Conservation (phyloP, 108 stramenopile genomes). For the Cylindrotheca closterium region DNA sequence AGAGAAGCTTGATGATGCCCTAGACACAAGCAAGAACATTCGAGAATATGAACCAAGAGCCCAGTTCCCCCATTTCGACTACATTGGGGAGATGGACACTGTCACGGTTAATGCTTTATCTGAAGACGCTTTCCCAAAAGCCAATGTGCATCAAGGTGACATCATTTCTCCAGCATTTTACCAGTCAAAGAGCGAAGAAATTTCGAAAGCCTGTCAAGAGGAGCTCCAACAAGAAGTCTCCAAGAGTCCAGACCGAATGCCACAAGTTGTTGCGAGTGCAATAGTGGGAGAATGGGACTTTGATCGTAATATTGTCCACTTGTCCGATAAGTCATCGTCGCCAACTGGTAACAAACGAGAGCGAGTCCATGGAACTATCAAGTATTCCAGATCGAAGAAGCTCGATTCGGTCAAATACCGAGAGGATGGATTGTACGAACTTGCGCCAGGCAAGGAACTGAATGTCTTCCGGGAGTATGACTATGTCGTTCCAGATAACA, state of each 20-base stretch:
- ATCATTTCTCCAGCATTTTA: constrained; percentile 58
- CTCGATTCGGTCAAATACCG: constrained; percentile 49
- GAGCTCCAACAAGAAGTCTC: constrained; percentile 36
- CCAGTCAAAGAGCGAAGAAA: constrained; percentile 38
- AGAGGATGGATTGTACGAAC: constrained; percentile 63
- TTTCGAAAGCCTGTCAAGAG: constrained; percentile 16
- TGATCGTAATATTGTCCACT: constrained; percentile 56
- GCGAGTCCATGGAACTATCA: constrained; percentile 23
- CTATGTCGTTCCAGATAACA: constrained; percentile 28
- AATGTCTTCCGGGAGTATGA: constrained; percentile 74
- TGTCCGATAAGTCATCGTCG: constrained; percentile 8
- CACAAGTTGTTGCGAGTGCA: constrained; percentile 41
- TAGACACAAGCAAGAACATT: constrained; percentile 39
- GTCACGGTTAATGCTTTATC: constrained; percentile 21
- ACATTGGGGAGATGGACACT: constrained; percentile 59
- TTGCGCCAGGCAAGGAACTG: constrained; percentile 48
- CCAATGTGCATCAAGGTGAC: constrained; percentile 30
- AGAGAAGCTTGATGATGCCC: constrained; percentile 26
- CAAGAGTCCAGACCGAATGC: constrained; percentile 31
- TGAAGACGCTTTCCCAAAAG: constrained; percentile 17
- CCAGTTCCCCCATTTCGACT: constrained; percentile 72
- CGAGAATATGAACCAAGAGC: constrained; percentile 41
- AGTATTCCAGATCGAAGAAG: constrained; percentile 17
- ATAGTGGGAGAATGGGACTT: constrained; percentile 60
- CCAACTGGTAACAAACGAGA: constrained; percentile 7